Base-by-base conservation (phyloP, 768 basidiomycete species). In the Lentinula edodes region DNA sequence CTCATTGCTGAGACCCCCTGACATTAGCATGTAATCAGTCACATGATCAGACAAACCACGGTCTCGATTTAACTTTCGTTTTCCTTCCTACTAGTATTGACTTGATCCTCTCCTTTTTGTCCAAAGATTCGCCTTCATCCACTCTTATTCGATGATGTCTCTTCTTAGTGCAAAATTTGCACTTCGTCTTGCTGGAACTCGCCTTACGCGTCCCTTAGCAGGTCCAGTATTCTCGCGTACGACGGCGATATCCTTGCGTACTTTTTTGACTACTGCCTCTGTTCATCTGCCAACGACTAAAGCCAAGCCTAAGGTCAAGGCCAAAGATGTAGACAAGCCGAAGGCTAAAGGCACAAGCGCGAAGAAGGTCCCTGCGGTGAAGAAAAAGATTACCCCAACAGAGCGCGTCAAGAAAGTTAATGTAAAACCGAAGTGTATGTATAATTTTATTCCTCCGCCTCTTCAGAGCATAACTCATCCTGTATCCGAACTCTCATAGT, bases 401-500 rank as follows among this genome's bases (percentile, higher is more conserved):
- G 48, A 35, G 46, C 46, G 28, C 35, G 55, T 46, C 7, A 55
- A 63, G 60, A 61, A 62, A 35, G 38, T 23, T 15, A 32, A 15
- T 51, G 57, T 57, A 15, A 62, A 64, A 57, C 43, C 32, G 12
- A 62, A 58, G 46, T 55, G 55, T 16, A 46, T 8, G 74, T 73
- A 36, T 23, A 2, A 23, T 23, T 23, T 23, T 23, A 23, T 23
- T 23, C 23, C 23, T 23, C 23, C 2, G 23, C 23, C 23, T 23
- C 23, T 23, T 23, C 23, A 23, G 23, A 23, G 23, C 15, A 12
- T 46, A 16, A 35, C n/a, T 58, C 6, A 2, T 15, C n/a, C 43
- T 64, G 34, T 58, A 20, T 18, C 20, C 18, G 5, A 20, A 28
- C 8, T 6, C 0, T 6, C 34, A 10, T 16, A 55, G 50, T 42